Conservation (phyloP, 1,284 basidiomycete genomes). For the Takashimella koratensis region DNA sequence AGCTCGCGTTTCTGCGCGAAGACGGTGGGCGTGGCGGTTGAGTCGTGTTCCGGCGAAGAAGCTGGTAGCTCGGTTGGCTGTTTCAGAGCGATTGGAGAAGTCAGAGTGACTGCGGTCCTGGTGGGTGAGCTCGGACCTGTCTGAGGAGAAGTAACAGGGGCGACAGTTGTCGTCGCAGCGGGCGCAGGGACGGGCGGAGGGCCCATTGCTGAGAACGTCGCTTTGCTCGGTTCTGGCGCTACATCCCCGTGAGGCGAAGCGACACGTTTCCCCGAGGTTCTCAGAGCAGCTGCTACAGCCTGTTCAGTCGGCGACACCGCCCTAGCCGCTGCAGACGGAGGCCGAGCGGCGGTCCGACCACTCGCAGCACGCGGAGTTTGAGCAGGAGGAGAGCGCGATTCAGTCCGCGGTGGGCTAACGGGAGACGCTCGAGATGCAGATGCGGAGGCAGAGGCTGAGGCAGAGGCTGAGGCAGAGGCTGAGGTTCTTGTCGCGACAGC, state of each 20-base stretch:
- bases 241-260: neutral
- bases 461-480: neutral
- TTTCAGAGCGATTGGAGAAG: neutral
- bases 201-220: neutral
- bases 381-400: conserved; percentile 3
- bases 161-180: neutral
- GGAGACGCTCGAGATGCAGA: conserved; percentile 6
- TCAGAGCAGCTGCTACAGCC: neutral
- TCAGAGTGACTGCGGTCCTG: neutral
- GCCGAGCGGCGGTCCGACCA: neutral
- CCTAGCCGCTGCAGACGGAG: neutral
- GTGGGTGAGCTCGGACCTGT: neutral
- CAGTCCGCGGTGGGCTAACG: conserved; percentile 7
- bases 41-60: conserved; percentile 13
- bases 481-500: neutral
- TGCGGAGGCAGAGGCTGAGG: neutral
- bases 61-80: neutral
- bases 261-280: neutral
- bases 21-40: conserved; percentile 11
- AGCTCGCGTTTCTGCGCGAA: conserved; percentile 49
- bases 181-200: neutral
- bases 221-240: neutral
- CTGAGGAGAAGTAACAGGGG: neutral
- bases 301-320: neutral
- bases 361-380: neutral